Evolutionary conservation across 108 stramenopile genomes (phyloP).

Genomic region (Cyclotella kingstonii): DNA sequence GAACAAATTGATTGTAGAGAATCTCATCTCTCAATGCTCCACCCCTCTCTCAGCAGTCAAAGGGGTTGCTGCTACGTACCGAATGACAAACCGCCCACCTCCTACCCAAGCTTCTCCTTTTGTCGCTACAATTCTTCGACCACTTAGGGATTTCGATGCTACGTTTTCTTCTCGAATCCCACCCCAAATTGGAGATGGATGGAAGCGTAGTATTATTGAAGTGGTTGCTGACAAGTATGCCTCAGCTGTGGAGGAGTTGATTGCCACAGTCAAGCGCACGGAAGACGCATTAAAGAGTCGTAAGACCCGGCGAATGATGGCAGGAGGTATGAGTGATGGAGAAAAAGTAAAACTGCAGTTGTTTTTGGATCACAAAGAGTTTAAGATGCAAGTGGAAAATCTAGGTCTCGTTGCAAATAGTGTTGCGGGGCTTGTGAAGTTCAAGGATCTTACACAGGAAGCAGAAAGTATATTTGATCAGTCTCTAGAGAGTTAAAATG

Average conservation of each 20-base stretch:
- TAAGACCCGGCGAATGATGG: conserved; percentile 61
- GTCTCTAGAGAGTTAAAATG: conserved; percentile 4
- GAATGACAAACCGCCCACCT: conserved; percentile 90
- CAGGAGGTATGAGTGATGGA: conserved; percentile 87
- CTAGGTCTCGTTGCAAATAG: conserved; percentile 56
- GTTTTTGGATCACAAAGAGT: conserved; percentile 70
- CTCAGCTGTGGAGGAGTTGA: conserved; percentile 73
- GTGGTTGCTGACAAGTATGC: conserved; percentile 68
- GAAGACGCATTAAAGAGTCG: conserved; percentile 82
- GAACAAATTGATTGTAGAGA: conserved; percentile 75
- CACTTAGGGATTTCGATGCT: conserved; percentile 71
- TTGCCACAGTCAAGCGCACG: conserved; percentile 78
- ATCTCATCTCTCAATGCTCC: conserved; percentile 70
- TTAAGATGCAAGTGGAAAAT: conserved; percentile 47
- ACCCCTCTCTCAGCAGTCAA: conserved; percentile 80
- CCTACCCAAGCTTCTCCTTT: conserved; percentile 84
- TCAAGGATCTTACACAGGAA: conserved; percentile 63
- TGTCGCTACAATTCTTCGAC: conserved; percentile 71
- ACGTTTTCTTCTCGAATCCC: conserved; percentile 66
- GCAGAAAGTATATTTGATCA: conserved; percentile 34
- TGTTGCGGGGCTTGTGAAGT: conserved; percentile 61
- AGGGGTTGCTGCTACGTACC: conserved; percentile 89
- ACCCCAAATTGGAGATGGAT: conserved; percentile 61
- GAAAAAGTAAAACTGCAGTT: conserved; percentile 89
- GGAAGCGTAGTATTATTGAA: conserved; percentile 64